Evolutionary conservation across 164 flowering plant genomes (phyloP).

Genomic region (Chimonanthus praecox): DNA sequence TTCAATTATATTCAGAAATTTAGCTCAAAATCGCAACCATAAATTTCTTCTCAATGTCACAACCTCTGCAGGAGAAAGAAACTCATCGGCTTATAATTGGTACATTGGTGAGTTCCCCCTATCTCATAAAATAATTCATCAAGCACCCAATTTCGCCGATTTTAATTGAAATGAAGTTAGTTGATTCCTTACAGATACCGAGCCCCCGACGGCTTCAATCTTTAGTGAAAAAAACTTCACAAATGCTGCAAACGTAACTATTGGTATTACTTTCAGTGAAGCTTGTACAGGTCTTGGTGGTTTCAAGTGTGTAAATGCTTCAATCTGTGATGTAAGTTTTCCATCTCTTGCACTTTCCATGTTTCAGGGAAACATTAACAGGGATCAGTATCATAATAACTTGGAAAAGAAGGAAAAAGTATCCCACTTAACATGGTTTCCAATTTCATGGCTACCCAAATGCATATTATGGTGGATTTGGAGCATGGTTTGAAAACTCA

Average conservation of each 20-base stretch:
- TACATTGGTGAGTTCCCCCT: conserved; percentile 38
- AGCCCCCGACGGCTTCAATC: conserved; percentile 49
- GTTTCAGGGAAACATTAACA: not conserved
- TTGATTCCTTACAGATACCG: conserved; percentile 34
- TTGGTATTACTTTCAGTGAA: conserved; percentile 44
- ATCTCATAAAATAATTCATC: not conserved
- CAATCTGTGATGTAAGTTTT: conserved; percentile 43
- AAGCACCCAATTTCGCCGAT: not conserved
- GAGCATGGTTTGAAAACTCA: no score
- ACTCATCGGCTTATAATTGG: conserved; percentile 53
- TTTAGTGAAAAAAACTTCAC: conserved; percentile 32
- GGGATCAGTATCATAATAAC: no score
- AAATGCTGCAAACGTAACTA: conserved; percentile 29
- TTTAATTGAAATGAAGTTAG: not conserved
- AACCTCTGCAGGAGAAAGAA: conserved; percentile 32
- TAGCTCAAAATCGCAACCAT: conserved; percentile 40
- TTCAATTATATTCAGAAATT: conserved; percentile 27
- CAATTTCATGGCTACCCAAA: no score
- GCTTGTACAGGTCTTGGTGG: conserved; percentile 46
- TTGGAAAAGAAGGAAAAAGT: no score
- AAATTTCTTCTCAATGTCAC: conserved; percentile 35
- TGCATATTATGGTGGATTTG: no score
- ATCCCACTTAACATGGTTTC: no score
- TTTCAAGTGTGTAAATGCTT: conserved; percentile 47
- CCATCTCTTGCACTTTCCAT: not conserved